Evolutionary conservation across 192 early-diverging fungal genomes (phyloP), one percentile per base, ranked within the genome.

Genomic region (Umbelopsis sp.): DNA sequence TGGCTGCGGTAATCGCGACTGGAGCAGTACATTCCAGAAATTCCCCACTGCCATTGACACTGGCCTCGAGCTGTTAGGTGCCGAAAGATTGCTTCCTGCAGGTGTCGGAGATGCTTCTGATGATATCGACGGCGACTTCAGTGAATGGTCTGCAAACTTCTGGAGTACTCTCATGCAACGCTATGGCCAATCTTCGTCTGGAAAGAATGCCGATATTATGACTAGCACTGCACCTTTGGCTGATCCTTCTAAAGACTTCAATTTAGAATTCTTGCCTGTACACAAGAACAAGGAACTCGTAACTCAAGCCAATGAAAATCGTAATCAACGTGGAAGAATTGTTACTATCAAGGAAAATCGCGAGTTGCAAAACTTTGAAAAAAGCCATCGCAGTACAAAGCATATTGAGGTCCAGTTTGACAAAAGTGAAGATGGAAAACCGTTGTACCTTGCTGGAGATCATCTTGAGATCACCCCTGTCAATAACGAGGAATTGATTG

Each of bases 1-100:
- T 76, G 88, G 88, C 48, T 77, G 80, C 49, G 88, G 88, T 37
- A 89, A 89, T 64, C 72, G 76, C 41, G 76, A 85, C 58, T 87
- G 86, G 85, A 16, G 23, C 61, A 61, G 82, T 45, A 89, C 88
- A 10, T 89, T 78, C 64, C 85, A 86, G 53, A 46, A 55, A 12
- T 88, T 88, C 75, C 88, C 88, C 16, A 72, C 58, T 23, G 72
- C 80, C 22, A 61, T 89, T 8, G 72, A 84, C 49, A 64, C 46
- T 23, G 25, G 64, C 3, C 67, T 87, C 48, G 85, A 81, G 22
- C 44, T 69, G 6, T 77, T 89, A 20, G 88, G 88, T 21, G 88
- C 76, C 1, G 64, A 68, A 0, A 65, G 76, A n/a, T 49, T 87
- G 41, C 68, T 82, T 22, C 37, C 78, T 30, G 46, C 67, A 41